phyloP scores from a whole-genome alignment of 1,284 basidiomycete species.

The Moniliophthora roreri region DNA sequence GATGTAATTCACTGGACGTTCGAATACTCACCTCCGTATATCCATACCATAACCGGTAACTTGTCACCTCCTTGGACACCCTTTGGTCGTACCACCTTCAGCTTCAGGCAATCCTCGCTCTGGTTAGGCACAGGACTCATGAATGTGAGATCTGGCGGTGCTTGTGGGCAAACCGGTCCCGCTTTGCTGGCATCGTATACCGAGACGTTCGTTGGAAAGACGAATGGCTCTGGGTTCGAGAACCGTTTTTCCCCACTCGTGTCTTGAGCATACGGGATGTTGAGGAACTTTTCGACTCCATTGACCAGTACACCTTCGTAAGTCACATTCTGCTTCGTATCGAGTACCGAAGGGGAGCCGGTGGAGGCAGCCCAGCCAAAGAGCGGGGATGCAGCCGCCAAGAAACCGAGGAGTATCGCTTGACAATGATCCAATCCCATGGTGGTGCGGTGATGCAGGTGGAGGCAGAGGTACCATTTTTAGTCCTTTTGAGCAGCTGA shows the following conservation, averaged over 20 bases:
- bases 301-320: background rate
- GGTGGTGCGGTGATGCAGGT: too few relatives aligned
- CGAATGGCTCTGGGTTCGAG: background rate
- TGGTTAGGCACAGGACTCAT: background rate
- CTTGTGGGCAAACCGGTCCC: conserved; percentile 3
- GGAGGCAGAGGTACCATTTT: too few relatives aligned
- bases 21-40: conserved; percentile 8
- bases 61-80: background rate
- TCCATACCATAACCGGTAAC: conserved; percentile 5
- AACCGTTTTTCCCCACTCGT: conserved; percentile 1
- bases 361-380: too few relatives aligned
- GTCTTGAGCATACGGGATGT: conserved; percentile 3
- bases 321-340: background rate
- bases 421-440: too few relatives aligned
- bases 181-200: background rate
- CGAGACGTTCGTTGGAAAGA: background rate
- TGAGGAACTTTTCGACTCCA: conserved; percentile 6
- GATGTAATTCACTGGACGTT: background rate
- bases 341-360: too few relatives aligned
- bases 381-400: too few relatives aligned
- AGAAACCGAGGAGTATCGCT: too few relatives aligned
- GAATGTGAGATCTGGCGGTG: background rate
- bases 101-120: conserved; percentile 8
- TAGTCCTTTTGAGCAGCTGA: too few relatives aligned
- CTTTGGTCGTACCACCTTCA: conserved; percentile 2